Percentiles rank a stretch among this genome's conserved stretches.
Evolutionary conservation across 139 green algal species (phyloP).

Genomic region (Closterium sp.): DNA sequence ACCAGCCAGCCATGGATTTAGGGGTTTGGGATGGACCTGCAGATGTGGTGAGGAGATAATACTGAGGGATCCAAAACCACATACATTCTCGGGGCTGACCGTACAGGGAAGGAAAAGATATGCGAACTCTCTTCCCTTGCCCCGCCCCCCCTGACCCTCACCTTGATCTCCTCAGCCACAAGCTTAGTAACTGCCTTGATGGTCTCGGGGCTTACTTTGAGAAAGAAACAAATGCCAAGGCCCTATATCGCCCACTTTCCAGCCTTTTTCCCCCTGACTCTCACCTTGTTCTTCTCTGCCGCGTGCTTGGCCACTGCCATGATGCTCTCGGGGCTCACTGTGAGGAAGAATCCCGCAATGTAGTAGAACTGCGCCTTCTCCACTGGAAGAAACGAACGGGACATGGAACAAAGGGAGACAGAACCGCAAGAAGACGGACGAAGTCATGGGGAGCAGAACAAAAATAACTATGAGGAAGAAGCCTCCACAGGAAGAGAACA

Average conservation of each 20-base stretch:
- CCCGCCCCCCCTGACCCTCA: constrained; percentile 3
- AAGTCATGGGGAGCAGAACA: neutral
- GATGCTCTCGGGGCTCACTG: constrained; percentile 86
- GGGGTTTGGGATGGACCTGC: too few species aligned
- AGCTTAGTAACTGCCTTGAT: too few species aligned
- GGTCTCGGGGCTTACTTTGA: too few species aligned
- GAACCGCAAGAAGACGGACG: neutral
- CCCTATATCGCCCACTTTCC: neutral
- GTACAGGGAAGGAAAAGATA: too few species aligned
- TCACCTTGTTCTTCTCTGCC: constrained; percentile 80
- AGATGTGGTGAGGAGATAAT: too few species aligned
- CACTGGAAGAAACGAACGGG: constrained; percentile 49
- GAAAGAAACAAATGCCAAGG: too few species aligned
- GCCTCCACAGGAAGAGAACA: too few species aligned
- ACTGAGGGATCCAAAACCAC: too few species aligned
- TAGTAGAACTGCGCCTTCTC: constrained; percentile 88
- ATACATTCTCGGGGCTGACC: too few species aligned
- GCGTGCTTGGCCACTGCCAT: constrained; percentile 78
- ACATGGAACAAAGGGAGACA: neutral
- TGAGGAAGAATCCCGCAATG: constrained; percentile 96
- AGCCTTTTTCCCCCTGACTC: neutral
- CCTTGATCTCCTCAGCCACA: too few species aligned
- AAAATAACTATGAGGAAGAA: neutral
- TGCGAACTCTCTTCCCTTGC: neutral
- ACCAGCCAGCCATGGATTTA: too few species aligned